A percentile compares a stretch with the other conserved stretches of the same genome.
phyloP scores from a whole-genome alignment of 371 early-diverging fungal genomes.

The Actinomortierella wolfii region DNA sequence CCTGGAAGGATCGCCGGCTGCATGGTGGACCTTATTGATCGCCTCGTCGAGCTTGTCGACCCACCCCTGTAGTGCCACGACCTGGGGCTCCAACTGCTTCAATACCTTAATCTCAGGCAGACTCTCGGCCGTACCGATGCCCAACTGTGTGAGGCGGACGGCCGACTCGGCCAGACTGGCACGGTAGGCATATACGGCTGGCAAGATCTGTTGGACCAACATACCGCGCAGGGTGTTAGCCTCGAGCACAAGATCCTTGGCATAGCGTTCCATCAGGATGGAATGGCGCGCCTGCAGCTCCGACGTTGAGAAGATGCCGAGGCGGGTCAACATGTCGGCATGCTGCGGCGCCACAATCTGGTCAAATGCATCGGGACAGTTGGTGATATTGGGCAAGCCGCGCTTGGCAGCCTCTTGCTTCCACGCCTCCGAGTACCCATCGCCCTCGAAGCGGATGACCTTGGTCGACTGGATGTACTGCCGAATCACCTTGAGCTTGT shows the following conservation, averaged over 20 bases:
- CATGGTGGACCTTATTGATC: slow-evolving; percentile 57
- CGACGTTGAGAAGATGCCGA: slow-evolving; percentile 81
- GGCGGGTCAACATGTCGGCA: slow-evolving; percentile 71
- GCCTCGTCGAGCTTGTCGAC: slow-evolving; percentile 59
- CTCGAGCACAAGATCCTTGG: slow-evolving; percentile 94
- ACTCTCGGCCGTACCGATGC: slow-evolving; percentile 47
- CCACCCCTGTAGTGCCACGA: slow-evolving; percentile 57
- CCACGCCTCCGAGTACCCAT: slow-evolving; percentile 89
- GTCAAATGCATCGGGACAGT: slow-evolving; percentile 84
- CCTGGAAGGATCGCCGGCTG: slow-evolving; percentile 56
- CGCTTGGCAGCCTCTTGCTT: slow-evolving; percentile 75
- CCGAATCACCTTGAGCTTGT: slow-evolving; percentile 84
- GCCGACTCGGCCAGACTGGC: slow-evolving; percentile 76
- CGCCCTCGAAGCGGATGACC: slow-evolving; percentile 93
- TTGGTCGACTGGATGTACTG: slow-evolving; percentile 81
- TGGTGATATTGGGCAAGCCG: slow-evolving; percentile 90
- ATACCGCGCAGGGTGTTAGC: slow-evolving; percentile 85
- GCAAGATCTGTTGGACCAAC: slow-evolving; percentile 83
- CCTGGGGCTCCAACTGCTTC: slow-evolving; percentile 62
- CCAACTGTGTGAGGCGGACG: slow-evolving; percentile 8
- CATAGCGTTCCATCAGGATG: slow-evolving; percentile 91
- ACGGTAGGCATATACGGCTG: slow-evolving; percentile 87
- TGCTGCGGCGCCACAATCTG: slow-evolving; percentile 73
- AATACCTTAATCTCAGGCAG: slow-evolving; percentile 74
- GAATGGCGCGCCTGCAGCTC: slow-evolving; percentile 93